A percentile compares a stretch with the other conserved stretches of the same genome.
Conservation (phyloP, 2,329 filamentous ascomycete species). For the Ilyonectria sp. region DNA sequence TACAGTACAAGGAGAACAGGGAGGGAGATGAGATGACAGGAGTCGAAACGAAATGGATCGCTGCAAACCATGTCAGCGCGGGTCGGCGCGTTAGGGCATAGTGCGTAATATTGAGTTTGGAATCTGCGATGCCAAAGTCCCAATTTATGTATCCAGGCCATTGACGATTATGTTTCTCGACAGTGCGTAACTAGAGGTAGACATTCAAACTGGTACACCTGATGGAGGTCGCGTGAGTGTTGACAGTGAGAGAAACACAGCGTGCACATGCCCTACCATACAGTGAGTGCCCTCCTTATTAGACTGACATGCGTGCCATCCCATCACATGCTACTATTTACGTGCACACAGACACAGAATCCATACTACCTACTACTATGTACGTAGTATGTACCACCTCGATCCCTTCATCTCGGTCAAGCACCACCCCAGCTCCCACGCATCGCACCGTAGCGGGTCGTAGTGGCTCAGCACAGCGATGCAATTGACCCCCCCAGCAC, state of each 20-base stretch:
- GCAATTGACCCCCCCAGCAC: not conserved
- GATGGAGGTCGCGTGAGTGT: not conserved
- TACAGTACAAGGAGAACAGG: not conserved
- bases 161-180: not conserved
- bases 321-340: not conserved
- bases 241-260: not conserved
- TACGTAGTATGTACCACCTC: not conserved
- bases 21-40: conserved; percentile 3
- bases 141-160: not conserved
- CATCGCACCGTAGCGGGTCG: not conserved
- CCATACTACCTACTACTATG: no score
- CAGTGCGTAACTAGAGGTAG: not conserved
- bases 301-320: not conserved
- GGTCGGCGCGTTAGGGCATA: conserved; percentile 1
- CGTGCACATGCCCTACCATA: not conserved
- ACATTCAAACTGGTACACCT: not conserved
- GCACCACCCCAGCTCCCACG: not conserved
- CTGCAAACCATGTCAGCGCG: conserved; percentile 1
- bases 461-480: not conserved
- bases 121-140: not conserved
- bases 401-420: conserved; percentile 8
- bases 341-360: not conserved
- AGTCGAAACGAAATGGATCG: conserved; percentile 2
- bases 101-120: not conserved
- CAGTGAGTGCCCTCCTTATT: not conserved